Percentiles rank a stretch among this genome's conserved stretches.
These are phyloP conservation scores for Carex parvula DNA, from an alignment of 176 grass and related monocot species.

Conservation along the genomic window DNA sequence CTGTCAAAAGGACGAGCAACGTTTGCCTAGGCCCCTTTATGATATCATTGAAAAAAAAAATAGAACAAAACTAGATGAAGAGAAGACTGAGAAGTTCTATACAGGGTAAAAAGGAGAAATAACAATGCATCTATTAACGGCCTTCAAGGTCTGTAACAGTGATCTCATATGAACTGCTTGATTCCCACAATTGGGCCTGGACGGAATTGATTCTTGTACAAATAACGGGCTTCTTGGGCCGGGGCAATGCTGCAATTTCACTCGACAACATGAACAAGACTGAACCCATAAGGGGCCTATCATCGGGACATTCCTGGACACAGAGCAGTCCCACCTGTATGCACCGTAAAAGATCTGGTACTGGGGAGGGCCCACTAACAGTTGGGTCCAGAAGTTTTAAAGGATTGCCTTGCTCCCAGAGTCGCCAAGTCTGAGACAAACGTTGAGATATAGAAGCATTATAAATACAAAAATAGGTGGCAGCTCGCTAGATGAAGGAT, in stretches of 20 bases:
- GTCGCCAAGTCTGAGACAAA: constrained; percentile 42
- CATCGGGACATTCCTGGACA: constrained; percentile 41
- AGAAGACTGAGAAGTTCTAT: no score
- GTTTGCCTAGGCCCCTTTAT: background rate
- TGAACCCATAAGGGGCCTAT: constrained; percentile 35
- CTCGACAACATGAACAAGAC: constrained; percentile 41
- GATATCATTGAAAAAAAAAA: background rate
- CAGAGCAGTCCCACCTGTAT: constrained; percentile 45
- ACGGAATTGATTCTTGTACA: constrained; percentile 9
- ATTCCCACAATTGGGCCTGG: background rate
- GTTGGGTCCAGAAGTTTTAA: constrained; percentile 36
- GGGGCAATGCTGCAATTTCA: constrained; percentile 18
- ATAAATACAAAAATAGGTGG: background rate
- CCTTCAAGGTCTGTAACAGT: constrained; percentile 25
- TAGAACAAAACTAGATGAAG: background rate
- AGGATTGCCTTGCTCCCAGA: constrained; percentile 40
- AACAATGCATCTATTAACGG: background rate
- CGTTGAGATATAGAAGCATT: background rate
- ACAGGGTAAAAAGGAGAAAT: no score
- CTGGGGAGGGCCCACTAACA: constrained; percentile 22
- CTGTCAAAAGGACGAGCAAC: background rate
- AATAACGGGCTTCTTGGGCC: constrained; percentile 29
- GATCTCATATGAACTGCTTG: background rate
- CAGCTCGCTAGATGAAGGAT: no score
- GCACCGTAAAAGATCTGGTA: constrained; percentile 23